These are phyloP conservation scores for Immersiporthe knoxdaviesiana DNA, from an alignment of 2,329 filamentous ascomycete species.

Conservation along the genomic window DNA sequence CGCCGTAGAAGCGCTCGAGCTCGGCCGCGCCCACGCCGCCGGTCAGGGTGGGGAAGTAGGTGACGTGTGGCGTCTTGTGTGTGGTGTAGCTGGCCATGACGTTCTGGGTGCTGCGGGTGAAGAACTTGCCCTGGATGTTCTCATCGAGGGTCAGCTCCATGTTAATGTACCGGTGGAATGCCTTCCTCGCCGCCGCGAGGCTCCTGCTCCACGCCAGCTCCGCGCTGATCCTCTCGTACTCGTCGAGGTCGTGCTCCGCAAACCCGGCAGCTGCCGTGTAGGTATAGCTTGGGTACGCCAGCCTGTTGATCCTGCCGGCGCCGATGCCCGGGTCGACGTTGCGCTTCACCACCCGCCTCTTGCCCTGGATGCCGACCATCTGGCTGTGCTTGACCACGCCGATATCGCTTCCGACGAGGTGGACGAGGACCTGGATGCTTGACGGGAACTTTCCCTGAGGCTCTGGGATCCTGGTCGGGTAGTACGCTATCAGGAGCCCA, in stretches of 20 bases:
- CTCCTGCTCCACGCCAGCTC: constrained; percentile 72
- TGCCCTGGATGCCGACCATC: constrained; percentile 50
- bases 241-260: constrained; percentile 70
- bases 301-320: constrained; percentile 40
- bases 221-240: constrained; percentile 66
- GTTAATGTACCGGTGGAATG: constrained; percentile 62
- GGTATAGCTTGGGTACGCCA: constrained; percentile 46
- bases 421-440: constrained; percentile 45
- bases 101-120: constrained; percentile 57
- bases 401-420: constrained; percentile 46
- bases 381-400: constrained; percentile 47
- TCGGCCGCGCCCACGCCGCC: constrained; percentile 65
- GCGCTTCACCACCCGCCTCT: constrained; percentile 41
- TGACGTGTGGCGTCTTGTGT: constrained; percentile 68
- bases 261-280: constrained; percentile 64
- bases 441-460: constrained; percentile 46
- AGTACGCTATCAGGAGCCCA: constrained; percentile 49
- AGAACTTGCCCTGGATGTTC: constrained; percentile 65
- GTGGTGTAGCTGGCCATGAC: constrained; percentile 65
- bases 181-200: constrained; percentile 60
- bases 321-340: constrained; percentile 44
- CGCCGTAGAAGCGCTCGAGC: constrained; percentile 65
- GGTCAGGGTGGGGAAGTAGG: constrained; percentile 66
- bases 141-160: constrained; percentile 68
- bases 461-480: constrained; percentile 49